phyloP scores from a whole-genome alignment of 148 eudicot genomes.

The Nyssa sinensis region DNA sequence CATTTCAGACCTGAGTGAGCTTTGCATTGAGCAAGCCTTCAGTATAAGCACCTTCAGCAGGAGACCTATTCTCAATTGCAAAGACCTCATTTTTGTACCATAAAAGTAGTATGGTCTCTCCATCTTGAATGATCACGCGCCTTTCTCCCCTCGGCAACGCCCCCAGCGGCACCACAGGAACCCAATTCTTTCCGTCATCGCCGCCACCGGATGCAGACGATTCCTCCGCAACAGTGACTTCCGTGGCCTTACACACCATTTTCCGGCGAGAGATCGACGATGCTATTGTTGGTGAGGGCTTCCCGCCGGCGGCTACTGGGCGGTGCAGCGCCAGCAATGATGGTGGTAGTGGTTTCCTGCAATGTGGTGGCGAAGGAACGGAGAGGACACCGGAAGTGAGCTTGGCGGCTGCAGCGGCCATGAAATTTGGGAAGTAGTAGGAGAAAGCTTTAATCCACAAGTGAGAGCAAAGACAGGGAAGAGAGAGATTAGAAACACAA shows the following conservation, averaged over 20 bases:
- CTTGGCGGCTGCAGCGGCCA: conserved; percentile 48
- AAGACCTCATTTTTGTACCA: conserved; percentile 81
- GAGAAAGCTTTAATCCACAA: conserved; percentile 9
- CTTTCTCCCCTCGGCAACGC: conserved; percentile 93
- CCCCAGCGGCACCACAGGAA: conserved; percentile 89
- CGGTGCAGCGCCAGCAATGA: conserved; percentile 12
- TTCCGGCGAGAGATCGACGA: neutral
- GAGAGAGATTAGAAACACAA: neutral
- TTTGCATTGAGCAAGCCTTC: conserved; percentile 96
- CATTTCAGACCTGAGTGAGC: conserved; percentile 72
- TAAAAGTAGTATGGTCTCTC: conserved; percentile 64
- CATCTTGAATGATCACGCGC: conserved; percentile 86
- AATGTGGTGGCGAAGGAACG: conserved; percentile 28
- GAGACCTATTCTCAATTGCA: conserved; percentile 91
- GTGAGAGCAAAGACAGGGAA: neutral
- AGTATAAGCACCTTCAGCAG: conserved; percentile 95
- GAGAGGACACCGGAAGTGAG: conserved; percentile 38
- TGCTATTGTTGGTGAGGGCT: neutral
- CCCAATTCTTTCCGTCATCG: conserved; percentile 51
- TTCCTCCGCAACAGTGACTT: conserved; percentile 38
- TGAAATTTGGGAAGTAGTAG: conserved; percentile 10
- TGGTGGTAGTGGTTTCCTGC: conserved; percentile 21
- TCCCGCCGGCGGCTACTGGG: conserved; percentile 5
- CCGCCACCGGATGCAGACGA: conserved; percentile 25
- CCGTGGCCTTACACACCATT: conserved; percentile 51